phyloP scores from a whole-genome alignment of 176 grass and related monocot genomes.

The Rhynchospora pubera region DNA sequence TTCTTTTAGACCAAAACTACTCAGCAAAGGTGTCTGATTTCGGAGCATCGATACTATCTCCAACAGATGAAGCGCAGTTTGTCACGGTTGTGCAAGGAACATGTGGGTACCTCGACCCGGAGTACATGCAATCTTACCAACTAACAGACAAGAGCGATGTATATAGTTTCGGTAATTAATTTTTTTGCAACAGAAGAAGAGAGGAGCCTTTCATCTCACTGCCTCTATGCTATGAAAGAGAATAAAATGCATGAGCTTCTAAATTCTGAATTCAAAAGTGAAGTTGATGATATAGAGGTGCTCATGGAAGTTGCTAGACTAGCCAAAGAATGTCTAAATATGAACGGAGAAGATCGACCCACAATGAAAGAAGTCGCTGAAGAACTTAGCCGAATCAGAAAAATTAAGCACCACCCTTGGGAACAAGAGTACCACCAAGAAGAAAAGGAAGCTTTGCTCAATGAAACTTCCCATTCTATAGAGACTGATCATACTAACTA shows the following conservation, averaged over 20 bases:
- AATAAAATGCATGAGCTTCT: not conserved
- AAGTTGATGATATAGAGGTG: not conserved
- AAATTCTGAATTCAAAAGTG: slow-evolving; percentile 12
- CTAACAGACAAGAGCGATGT: too few species aligned
- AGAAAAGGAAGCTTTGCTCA: too few species aligned
- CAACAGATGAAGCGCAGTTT: not conserved
- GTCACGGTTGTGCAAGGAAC: not conserved
- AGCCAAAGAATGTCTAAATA: not conserved
- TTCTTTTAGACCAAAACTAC: slow-evolving; percentile 17
- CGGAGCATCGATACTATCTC: slow-evolving; percentile 2
- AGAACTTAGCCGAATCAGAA: too few species aligned
- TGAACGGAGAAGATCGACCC: not conserved
- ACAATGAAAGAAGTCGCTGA: not conserved
- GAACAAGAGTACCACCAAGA: too few species aligned
- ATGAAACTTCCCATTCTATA: too few species aligned
- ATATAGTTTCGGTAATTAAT: not conserved
- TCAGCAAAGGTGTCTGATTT: slow-evolving; percentile 20
- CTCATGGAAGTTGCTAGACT: slow-evolving; percentile 7
- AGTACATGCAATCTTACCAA: too few species aligned
- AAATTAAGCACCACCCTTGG: too few species aligned
- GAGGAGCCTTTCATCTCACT: slow-evolving; percentile 19
- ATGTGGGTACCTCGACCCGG: too few species aligned
- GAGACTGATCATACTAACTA: too few species aligned
- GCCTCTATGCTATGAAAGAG: slow-evolving; percentile 21
- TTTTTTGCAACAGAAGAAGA: slow-evolving; percentile 1